Evolutionary conservation across 1,284 basidiomycete species (phyloP).

Genomic region (Meira nashicola): DNA sequence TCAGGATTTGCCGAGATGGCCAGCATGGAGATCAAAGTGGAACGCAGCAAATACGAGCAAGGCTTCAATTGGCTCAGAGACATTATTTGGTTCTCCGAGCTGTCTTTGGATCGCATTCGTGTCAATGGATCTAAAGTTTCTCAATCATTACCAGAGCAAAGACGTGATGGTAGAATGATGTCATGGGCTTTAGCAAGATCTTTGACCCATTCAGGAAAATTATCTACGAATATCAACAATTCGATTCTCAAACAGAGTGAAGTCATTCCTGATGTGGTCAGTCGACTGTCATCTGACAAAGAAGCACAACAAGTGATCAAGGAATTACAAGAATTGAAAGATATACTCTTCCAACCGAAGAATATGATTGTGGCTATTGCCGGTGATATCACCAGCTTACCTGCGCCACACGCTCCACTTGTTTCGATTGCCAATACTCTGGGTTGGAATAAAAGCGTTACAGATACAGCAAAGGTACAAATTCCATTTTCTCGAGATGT

Average conservation of each 20-base stretch:
- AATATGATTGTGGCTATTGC: slow-evolving; percentile 80
- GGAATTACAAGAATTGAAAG: slow-evolving; percentile 36
- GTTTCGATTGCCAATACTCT: not conserved
- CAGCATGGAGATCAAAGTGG: slow-evolving; percentile 68
- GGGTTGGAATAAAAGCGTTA: slow-evolving; percentile 19
- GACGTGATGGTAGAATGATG: slow-evolving; percentile 80
- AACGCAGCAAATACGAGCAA: slow-evolving; percentile 71
- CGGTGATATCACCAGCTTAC: slow-evolving; percentile 66
- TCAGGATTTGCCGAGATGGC: slow-evolving; percentile 69
- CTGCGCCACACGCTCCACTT: not conserved
- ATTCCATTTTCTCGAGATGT: slow-evolving; percentile 69
- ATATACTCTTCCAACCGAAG: slow-evolving; percentile 60
- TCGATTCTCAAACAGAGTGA: slow-evolving; percentile 68
- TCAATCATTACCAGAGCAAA: slow-evolving; percentile 86
- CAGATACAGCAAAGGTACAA: slow-evolving; percentile 58
- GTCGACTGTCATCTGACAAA: slow-evolving; percentile 57
- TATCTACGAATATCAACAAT: slow-evolving; percentile 69
- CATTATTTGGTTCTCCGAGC: slow-evolving; percentile 74
- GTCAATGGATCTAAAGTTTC: slow-evolving; percentile 82
- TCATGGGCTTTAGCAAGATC: slow-evolving; percentile 69
- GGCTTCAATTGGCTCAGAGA: slow-evolving; percentile 85
- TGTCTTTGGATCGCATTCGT: slow-evolving; percentile 79
- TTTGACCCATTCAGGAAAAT: slow-evolving; percentile 64
- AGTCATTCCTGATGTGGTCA: slow-evolving; percentile 71
- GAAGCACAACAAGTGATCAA: slow-evolving; percentile 32